A percentile compares a stretch with the other conserved stretches of the same genome.
Evolutionary conservation across 1,139 yeast genomes (phyloP).

Genomic region (Suhomyces terraborum): DNA sequence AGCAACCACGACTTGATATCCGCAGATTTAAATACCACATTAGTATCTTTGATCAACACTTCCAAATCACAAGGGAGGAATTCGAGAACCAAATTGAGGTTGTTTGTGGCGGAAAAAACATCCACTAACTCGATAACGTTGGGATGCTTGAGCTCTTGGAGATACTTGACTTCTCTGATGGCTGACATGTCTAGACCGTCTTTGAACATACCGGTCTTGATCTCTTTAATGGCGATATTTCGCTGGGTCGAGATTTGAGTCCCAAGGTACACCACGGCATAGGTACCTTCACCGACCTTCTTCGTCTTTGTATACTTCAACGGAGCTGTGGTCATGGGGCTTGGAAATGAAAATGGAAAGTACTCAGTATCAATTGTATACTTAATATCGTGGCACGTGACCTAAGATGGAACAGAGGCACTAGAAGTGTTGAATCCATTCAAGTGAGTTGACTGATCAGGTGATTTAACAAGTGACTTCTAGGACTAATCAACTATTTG

Average conservation of each 20-base stretch:
- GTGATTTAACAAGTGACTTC: background rate
- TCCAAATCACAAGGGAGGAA: slow-evolving; percentile 91
- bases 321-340: slow-evolving; percentile 6
- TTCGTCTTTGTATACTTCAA: slow-evolving; percentile 55
- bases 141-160: slow-evolving; percentile 80
- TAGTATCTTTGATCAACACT: slow-evolving; percentile 79
- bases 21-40: slow-evolving; percentile 75
- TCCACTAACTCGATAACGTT: slow-evolving; percentile 88
- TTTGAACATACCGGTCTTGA: slow-evolving; percentile 90
- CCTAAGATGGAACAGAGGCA: too few species aligned
- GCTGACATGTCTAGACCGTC: slow-evolving; percentile 99
- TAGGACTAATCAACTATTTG: background rate
- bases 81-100: slow-evolving; percentile 84
- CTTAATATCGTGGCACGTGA: background rate
- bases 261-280: slow-evolving; percentile 94
- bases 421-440: too few species aligned
- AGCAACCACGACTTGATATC: slow-evolving; percentile 93
- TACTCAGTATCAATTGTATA: too few species aligned
- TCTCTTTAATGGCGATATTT: slow-evolving; percentile 88
- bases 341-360: too few species aligned
- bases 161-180: slow-evolving; percentile 87
- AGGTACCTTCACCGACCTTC: slow-evolving; percentile 98
- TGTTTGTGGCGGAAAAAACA: slow-evolving; percentile 72
- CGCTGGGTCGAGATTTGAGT: slow-evolving; percentile 57
- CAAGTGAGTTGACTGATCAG: too few species aligned